Percentiles rank a stretch among this genome's conserved stretches.
Evolutionary conservation across 1,284 basidiomycete genomes (phyloP).

Genomic region (Cystobasidium slooffiae): DNA sequence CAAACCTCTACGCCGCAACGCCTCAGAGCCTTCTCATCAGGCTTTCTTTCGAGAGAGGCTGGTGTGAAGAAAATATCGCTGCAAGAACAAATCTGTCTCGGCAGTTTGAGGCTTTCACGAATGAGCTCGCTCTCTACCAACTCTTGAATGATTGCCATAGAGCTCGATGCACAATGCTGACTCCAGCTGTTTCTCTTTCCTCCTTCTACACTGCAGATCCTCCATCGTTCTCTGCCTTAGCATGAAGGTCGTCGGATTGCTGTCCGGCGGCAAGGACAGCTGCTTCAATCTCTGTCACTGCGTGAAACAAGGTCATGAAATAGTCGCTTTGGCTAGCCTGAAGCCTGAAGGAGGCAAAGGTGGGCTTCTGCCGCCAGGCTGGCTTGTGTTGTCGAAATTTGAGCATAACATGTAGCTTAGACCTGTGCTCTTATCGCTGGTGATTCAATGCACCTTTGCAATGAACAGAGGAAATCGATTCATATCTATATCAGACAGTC

Average conservation of each 20-base stretch:
- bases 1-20: constrained; percentile 4
- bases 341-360: constrained; percentile 83
- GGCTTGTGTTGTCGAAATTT: background rate
- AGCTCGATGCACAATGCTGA: constrained; percentile 40
- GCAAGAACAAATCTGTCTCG: constrained; percentile 39
- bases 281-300: constrained; percentile 96
- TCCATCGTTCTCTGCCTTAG: background rate
- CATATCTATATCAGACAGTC: constrained; percentile 97
- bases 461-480: constrained; percentile 89
- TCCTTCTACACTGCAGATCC: background rate
- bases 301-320: constrained; percentile 79
- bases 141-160: constrained; percentile 44
- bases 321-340: constrained; percentile 87
- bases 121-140: constrained; percentile 20
- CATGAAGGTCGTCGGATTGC: constrained; percentile 93
- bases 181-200: background rate
- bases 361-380: constrained; percentile 55
- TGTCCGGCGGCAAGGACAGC: constrained; percentile 97
- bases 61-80: constrained; percentile 13
- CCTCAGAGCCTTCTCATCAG: background rate
- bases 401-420: constrained; percentile 18
- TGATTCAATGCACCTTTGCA: background rate
- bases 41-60: background rate
- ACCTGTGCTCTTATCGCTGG: background rate
- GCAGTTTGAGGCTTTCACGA: constrained; percentile 45